Evolutionary conservation across 257 asterid species (phyloP).

Genomic region (Fraxinus anomala): DNA sequence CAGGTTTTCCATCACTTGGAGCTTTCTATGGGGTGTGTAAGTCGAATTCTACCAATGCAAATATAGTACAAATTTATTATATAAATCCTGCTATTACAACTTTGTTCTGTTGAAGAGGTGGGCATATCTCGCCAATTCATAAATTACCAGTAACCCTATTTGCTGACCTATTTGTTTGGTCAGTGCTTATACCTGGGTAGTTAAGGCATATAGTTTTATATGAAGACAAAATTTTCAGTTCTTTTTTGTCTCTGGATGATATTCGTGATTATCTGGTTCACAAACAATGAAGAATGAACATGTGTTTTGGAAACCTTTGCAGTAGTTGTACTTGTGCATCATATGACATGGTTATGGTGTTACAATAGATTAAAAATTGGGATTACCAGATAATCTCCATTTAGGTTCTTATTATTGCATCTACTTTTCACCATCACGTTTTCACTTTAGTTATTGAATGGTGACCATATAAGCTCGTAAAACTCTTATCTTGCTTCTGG

Average conservation of each 20-base stretch:
- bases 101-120: neutral
- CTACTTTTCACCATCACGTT: neutral
- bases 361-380: neutral
- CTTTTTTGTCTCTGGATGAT: neutral
- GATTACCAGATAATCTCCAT: neutral
- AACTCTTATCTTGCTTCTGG: neutral
- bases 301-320: too few species aligned
- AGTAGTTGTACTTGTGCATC: neutral
- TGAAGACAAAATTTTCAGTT: neutral
- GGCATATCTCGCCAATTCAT: neutral
- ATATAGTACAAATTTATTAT: neutral
- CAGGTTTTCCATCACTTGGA: constrained; percentile 62
- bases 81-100: neutral
- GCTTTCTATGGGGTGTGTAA: constrained; percentile 94
- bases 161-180: neutral
- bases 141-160: neutral
- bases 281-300: neutral
- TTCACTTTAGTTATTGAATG: neutral
- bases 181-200: neutral
- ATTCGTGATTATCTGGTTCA: neutral
- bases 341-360: neutral
- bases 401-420: neutral
- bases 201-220: neutral
- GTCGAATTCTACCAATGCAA: constrained; percentile 17
- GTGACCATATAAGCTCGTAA: neutral